These are phyloP conservation scores for Penicillium sp. DNA, from an alignment of 2,329 filamentous ascomycete species.

Conservation along the genomic window DNA sequence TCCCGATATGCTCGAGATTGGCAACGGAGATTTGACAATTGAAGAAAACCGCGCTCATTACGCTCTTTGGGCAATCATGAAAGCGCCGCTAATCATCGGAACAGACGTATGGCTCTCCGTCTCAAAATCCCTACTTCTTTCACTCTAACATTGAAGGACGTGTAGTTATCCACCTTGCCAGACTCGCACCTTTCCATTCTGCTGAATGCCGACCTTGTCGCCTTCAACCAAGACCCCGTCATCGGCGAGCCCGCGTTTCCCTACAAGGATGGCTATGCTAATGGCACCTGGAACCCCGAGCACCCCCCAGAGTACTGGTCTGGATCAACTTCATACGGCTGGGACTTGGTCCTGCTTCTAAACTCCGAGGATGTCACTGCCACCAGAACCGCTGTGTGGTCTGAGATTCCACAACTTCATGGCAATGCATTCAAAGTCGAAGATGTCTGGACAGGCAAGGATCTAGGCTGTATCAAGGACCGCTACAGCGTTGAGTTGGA, in stretches of 20 bases:
- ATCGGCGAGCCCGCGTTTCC: slow-evolving; percentile 43
- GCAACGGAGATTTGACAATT: slow-evolving; percentile 46
- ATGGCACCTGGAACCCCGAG: slow-evolving; percentile 30
- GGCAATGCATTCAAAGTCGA: slow-evolving; percentile 19
- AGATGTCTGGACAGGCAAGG: slow-evolving; percentile 28
- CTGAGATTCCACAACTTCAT: slow-evolving; percentile 27
- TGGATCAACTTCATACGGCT: slow-evolving; percentile 26
- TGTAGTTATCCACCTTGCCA: slow-evolving; percentile 33
- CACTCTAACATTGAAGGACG: neutral
- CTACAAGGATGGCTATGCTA: slow-evolving; percentile 36
- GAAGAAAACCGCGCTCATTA: slow-evolving; percentile 50
- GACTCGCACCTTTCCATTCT: slow-evolving; percentile 39
- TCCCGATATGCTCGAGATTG: slow-evolving; percentile 50
- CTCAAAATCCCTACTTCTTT: neutral
- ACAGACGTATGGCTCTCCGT: slow-evolving; percentile 25
- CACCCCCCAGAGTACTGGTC: slow-evolving; percentile 37
- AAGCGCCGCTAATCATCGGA: slow-evolving; percentile 50
- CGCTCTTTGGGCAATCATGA: slow-evolving; percentile 51
- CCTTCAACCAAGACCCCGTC: slow-evolving; percentile 47
- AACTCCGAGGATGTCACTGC: slow-evolving; percentile 24
- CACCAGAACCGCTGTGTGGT: slow-evolving; percentile 26
- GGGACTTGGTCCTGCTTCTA: slow-evolving; percentile 30
- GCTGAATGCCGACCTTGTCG: slow-evolving; percentile 37
- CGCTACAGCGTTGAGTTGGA: slow-evolving; percentile 22
- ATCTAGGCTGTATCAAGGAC: slow-evolving; percentile 28